Conservation (phyloP, 2,329 filamentous ascomycete genomes). For the Venturiaceae sp. region DNA sequence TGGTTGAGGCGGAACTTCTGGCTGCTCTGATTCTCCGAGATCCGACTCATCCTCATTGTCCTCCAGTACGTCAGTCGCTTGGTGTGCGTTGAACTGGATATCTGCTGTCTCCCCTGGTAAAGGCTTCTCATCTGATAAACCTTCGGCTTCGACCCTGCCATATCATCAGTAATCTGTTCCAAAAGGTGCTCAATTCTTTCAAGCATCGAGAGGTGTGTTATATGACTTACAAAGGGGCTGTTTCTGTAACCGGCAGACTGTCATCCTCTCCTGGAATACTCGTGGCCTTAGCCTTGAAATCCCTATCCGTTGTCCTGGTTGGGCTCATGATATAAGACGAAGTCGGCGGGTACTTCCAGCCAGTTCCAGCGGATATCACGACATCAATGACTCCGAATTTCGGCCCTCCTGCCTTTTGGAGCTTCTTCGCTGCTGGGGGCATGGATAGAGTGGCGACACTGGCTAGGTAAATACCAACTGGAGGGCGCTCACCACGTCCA, state of each 20-base stretch:
- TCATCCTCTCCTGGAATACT: not conserved
- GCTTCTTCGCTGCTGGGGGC: slow-evolving; percentile 20
- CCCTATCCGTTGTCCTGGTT: not conserved
- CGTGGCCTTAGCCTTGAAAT: not conserved
- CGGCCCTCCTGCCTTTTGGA: slow-evolving; percentile 20
- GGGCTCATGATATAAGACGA: not conserved
- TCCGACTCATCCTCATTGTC: no score
- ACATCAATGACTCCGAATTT: slow-evolving; percentile 30
- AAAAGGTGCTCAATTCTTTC: no score
- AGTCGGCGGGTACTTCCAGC: slow-evolving; percentile 3
- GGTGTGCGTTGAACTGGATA: no score
- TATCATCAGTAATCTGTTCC: no score
- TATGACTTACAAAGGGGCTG: not conserved
- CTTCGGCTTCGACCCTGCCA: no score
- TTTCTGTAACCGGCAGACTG: not conserved
- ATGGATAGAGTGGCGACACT: slow-evolving; percentile 27
- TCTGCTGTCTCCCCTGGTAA: no score
- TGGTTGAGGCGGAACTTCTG: no score
- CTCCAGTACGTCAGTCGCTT: no score
- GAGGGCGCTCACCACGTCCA: slow-evolving; percentile 19
- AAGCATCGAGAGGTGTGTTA: no score
- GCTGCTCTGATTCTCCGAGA: no score
- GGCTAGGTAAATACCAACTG: slow-evolving; percentile 27
- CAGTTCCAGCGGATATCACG: slow-evolving; percentile 11
- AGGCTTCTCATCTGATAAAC: no score